Evolutionary conservation across 441 rosid genomes (phyloP).

Genomic region (Rhodomyrtus psidioides): DNA sequence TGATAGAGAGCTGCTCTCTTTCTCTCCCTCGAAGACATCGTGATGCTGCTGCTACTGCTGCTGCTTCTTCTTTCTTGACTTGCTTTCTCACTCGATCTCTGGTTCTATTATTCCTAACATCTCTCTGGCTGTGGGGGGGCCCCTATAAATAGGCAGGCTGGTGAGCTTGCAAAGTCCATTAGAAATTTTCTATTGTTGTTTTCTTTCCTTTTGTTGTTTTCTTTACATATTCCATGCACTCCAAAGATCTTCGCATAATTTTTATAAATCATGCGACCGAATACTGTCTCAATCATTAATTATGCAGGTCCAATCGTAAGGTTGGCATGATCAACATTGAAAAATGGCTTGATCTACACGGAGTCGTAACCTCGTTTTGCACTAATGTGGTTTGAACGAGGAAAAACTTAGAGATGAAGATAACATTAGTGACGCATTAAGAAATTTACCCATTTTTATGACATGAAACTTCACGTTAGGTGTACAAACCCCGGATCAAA

Average conservation of each 20-base stretch:
- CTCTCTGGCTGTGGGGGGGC: not conserved
- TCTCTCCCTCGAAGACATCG: constrained; percentile 32
- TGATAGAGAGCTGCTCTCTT: constrained; percentile 30
- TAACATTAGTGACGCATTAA: not conserved
- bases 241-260: not conserved
- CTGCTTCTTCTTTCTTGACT: not conserved
- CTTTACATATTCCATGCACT: not conserved
- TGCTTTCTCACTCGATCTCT: not conserved
- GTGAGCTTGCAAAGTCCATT: not conserved
- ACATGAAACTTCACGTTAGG: not conserved
- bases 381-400: not conserved
- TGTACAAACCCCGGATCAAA: not conserved
- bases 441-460: too few relatives aligned
- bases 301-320: not conserved
- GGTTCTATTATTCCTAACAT: not conserved
- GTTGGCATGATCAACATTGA: not conserved
- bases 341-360: not conserved
- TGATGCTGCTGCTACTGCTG: not conserved
- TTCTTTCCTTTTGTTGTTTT: not conserved
- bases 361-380: not conserved
- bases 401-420: not conserved
- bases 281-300: not conserved
- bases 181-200: not conserved
- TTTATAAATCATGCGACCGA: not conserved
- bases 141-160: not conserved